Base-by-base conservation (phyloP, 106 monocot species). In the Alisma plantagoaquatica region DNA sequence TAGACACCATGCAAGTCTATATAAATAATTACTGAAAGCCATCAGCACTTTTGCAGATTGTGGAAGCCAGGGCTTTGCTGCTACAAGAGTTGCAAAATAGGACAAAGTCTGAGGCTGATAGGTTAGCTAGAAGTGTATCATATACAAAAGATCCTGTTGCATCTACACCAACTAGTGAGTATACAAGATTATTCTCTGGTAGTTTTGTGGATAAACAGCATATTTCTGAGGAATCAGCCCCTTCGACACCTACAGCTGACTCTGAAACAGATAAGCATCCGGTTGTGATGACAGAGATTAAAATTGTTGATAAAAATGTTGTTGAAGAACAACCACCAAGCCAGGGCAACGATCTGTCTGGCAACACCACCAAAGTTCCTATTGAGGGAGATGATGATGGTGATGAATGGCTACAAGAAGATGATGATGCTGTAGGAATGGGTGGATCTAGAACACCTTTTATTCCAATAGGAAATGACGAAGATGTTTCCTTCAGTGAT, bases 401-500 rank as follows among this genome's bases (percentile, higher is more conserved):
- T 8, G 68, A 68, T 30, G 68, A 68, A 1, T 68, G 68, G 68
- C 29, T 58, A 35, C 42, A 68, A 43, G n/a, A n/a, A n/a, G n/a
- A n/a, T n/a, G 58, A 66, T n/a, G 66, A 68, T 46, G 46, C 17
- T 7, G 32, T 31, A 23, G 56, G 57, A 15, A 11, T 69, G 23
- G 69, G 31, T 22, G 17, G 43, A 2, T 53, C 43, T 44, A 26
- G 4, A 30, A 26, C 46, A 44, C 20, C 53, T 23, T 17, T 30
- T 22, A 46, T 61, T 44, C 52, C 60, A 8, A 31, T 61, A 3
- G 60, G 30, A 11, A 31, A 53, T 18, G 69, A 69, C 23, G 69
- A 69, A 17, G 69, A 69, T 44, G 69, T 69, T 1, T 69, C 69
- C 38, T 69, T 69, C 53, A 69, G 69, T 43, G 69, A 69, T 51